phyloP scores from a whole-genome alignment of 2,329 filamentous ascomycete species.

The Xylaria sp. region DNA sequence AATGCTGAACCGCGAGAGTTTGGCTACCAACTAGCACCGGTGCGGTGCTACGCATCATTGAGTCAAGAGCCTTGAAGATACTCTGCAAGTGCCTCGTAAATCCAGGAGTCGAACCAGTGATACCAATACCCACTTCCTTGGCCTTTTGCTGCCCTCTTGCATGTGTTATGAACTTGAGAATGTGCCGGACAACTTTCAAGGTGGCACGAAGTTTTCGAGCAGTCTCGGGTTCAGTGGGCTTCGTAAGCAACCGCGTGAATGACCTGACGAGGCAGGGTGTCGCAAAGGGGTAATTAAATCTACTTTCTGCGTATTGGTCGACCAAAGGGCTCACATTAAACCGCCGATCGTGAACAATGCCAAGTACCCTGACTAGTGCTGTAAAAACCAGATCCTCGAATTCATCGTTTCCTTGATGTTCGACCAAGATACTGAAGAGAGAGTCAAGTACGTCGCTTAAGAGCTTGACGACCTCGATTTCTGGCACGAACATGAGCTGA shows the following conservation, averaged over 20 bases:
- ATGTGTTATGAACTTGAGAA: constrained; percentile 94
- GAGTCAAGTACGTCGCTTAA: constrained; percentile 89
- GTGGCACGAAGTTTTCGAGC: constrained; percentile 88
- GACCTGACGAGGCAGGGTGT: constrained; percentile 89
- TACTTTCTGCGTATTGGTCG: constrained; percentile 87
- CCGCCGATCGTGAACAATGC: constrained; percentile 92
- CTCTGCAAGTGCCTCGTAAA: constrained; percentile 86
- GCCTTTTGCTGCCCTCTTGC: constrained; percentile 85
- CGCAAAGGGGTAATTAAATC: constrained; percentile 93
- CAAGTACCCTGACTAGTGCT: constrained; percentile 86
- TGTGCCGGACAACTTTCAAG: constrained; percentile 92
- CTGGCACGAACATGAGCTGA: constrained; percentile 90
- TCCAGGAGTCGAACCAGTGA: constrained; percentile 75
- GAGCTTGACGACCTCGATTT: constrained; percentile 97
- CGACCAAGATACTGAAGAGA: constrained; percentile 89
- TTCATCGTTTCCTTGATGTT: constrained; percentile 90
- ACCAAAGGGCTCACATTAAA: constrained; percentile 93
- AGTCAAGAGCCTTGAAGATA: constrained; percentile 90
- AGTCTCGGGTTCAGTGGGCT: constrained; percentile 83
- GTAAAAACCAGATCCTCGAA: constrained; percentile 94
- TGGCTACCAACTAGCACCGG: constrained; percentile 92
- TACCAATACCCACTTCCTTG: constrained; percentile 90
- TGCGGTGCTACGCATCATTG: constrained; percentile 87
- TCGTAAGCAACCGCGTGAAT: constrained; percentile 83
- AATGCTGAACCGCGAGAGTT: constrained; percentile 93